phyloP scores from a whole-genome alignment of 1,284 basidiomycete species.

The Ustilago lituana region DNA sequence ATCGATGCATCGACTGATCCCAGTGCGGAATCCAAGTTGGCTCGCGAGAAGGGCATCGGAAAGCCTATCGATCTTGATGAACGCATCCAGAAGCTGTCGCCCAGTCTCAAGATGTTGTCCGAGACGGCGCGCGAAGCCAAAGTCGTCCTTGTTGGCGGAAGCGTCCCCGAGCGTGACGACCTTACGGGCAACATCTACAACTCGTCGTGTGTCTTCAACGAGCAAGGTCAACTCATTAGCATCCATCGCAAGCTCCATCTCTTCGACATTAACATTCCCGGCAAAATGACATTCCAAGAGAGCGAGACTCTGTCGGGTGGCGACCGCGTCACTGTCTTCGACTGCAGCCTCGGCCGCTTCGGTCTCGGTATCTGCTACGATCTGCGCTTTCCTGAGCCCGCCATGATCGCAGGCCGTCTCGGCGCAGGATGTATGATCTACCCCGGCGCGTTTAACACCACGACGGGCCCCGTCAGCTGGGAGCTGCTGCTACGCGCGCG shows the following conservation, averaged over 20 bases:
- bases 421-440: conserved; percentile 91
- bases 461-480: conserved; percentile 97
- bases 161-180: conserved; percentile 63
- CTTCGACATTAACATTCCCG: conserved; percentile 98
- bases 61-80: conserved; percentile 72
- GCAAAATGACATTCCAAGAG: conserved; percentile 97
- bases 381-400: conserved; percentile 89
- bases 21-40: conserved; percentile 34
- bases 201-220: conserved; percentile 77
- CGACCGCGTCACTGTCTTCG: conserved; percentile 80
- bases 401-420: conserved; percentile 86
- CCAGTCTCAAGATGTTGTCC: conserved; percentile 84
- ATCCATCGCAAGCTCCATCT: conserved; percentile 93
- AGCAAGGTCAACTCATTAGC: conserved; percentile 84
- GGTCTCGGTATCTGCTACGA: conserved; percentile 86
- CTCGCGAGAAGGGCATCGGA: conserved; percentile 41
- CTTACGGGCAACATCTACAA: conserved; percentile 62
- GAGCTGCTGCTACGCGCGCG: conserved; percentile 87
- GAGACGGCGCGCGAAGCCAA: conserved; percentile 81
- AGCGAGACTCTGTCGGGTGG: conserved; percentile 91
- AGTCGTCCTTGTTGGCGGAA: conserved; percentile 89
- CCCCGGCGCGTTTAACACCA: conserved; percentile 70
- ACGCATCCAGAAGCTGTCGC: conserved; percentile 67
- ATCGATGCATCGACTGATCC: conserved; percentile 48
- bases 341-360: conserved; percentile 91